Evolutionary conservation across 2,329 filamentous ascomycete species (phyloP).

Genomic region (Exophiala sideris): DNA sequence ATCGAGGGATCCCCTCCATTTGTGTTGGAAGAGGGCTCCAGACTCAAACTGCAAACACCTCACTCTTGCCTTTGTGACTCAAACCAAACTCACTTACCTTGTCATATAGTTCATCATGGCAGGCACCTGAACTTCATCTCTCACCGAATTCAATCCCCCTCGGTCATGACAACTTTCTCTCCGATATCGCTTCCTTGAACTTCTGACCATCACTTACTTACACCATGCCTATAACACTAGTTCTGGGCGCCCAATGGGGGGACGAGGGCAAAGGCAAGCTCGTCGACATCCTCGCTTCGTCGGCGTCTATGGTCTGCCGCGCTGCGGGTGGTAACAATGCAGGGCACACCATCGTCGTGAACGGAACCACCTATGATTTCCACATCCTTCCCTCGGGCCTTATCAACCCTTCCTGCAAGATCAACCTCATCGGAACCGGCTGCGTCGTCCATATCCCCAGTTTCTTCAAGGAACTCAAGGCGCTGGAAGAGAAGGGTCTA

Average conservation of each 20-base stretch:
- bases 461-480: constrained; percentile 47
- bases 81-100: too few species aligned
- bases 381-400: constrained; percentile 48
- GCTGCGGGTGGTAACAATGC: constrained; percentile 49
- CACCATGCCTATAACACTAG: constrained; percentile 39
- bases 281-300: constrained; percentile 46
- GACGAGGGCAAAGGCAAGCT: constrained; percentile 52
- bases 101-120: too few species aligned
- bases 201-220: neutral
- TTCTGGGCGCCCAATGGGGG: constrained; percentile 48
- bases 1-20: too few species aligned
- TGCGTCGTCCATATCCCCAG: constrained; percentile 47
- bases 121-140: neutral
- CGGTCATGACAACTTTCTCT: neutral
- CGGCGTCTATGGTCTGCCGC: constrained; percentile 43
- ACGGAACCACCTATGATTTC: constrained; percentile 47
- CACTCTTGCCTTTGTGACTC: too few species aligned
- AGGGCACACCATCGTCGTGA: constrained; percentile 48
- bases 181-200: neutral
- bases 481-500: constrained; percentile 44
- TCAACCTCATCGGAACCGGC: constrained; percentile 48
- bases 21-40: too few species aligned
- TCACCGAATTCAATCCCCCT: neutral
- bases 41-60: too few species aligned
- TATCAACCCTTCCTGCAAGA: constrained; percentile 40